Base-by-base conservation (phyloP, 441 rosid species). In the Adansonia rubrostipa region DNA sequence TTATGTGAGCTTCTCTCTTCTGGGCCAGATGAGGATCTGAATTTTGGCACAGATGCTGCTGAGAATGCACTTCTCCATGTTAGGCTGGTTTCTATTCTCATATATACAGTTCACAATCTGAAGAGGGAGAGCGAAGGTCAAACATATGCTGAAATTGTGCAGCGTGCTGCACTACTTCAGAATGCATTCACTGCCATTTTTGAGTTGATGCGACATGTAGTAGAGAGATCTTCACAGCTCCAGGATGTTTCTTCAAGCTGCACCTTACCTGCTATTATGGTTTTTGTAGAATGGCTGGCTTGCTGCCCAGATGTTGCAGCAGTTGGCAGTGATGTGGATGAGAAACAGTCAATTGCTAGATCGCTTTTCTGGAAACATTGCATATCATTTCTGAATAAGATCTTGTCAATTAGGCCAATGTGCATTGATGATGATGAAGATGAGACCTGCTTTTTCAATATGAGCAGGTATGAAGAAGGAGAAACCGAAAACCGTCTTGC, bases 281-380 rank as follows among this genome's bases (percentile, higher is more conserved):
- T 96, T 67, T 94, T 93, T 82, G 82, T 94, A 69, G 99, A 96
- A 81, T 96, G 99, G 98, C 78, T 94, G 86, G 98, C 98, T 47
- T 94, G 95, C 79, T 91, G 76, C 81, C 94, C 98, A 48, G 98
- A 93, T 76, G 73, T 91, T 78, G 94, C 94, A 60, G 53, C 86
- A 4, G 68, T 75, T 13, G 93, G 89, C 64, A 86, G 85, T 77
- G 96, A 92, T 79, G 74, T 80, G 73, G 98, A 93, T 83, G 96
- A 92, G 85, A 90, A 82, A 74, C 98, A 90, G 83, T 81, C 80
- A 22, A 75, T 86, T 73, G 87, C 80, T 67, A 87, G 94, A 80
- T 84, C 84, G 54, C 83, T 75, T 8, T 94, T 94, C 82, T 96
- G 98, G 98, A 86, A 83, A 70, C 86, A 84, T 28, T 94, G 87